Conservation (phyloP, 192 early-diverging fungal genomes). For the Coemansia sp. region DNA sequence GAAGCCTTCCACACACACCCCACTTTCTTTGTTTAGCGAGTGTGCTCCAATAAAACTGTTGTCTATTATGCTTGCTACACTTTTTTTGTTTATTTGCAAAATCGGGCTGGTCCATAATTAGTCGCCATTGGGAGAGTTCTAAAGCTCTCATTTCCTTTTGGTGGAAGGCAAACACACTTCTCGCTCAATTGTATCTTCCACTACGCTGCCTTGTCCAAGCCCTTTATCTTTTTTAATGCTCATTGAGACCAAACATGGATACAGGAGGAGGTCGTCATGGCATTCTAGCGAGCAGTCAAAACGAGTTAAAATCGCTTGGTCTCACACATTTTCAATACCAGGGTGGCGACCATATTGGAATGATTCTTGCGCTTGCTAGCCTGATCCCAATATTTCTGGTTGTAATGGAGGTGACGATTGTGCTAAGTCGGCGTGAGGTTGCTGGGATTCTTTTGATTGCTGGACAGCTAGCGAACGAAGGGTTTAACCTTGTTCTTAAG, state of each 20-base stretch:
- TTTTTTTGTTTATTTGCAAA: not conserved
- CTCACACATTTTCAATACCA: constrained; percentile 52
- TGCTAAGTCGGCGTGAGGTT: constrained; percentile 49
- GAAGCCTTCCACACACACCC: not conserved
- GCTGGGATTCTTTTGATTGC: constrained; percentile 27
- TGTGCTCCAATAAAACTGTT: constrained; percentile 21
- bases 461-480: constrained; percentile 50
- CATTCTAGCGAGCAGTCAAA: not conserved
- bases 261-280: not conserved
- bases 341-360: constrained; percentile 42
- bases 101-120: no score
- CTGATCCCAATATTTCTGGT: constrained; percentile 51
- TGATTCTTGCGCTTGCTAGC: constrained; percentile 36
- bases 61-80: constrained; percentile 8
- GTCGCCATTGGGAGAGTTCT: no score
- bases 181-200: no score
- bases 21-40: constrained; percentile 9
- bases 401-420: constrained; percentile 40
- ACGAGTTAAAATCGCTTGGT: constrained; percentile 33
- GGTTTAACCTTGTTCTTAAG: constrained; percentile 37
- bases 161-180: no score
- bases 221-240: not conserved
- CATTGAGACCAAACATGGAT: not conserved
- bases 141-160: no score
- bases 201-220: no score